Evolutionary conservation across 306 rosid genomes (phyloP), one percentile per base, ranked within the genome.

Genomic region (Rosa persica): DNA sequence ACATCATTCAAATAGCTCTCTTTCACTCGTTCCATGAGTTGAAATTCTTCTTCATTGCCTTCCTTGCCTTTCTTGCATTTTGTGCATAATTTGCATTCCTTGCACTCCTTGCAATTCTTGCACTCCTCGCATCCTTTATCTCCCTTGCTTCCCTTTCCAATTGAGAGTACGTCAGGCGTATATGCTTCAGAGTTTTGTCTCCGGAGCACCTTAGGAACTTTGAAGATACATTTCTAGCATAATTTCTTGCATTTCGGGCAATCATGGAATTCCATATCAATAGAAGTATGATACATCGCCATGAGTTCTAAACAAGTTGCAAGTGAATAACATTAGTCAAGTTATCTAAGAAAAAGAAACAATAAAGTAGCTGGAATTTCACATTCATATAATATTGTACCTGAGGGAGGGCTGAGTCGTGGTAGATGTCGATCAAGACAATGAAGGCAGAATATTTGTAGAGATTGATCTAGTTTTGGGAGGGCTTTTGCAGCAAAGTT

Each of bases 171-270:
- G 17, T 78, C 43, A 0, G 80, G 79, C 1, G 10, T n/a, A 12
- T 58, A 67, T 19, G 79, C 76, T 11, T 44, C 22, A 6, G 9
- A 12, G 15, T 60, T 78, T 16, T 44, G 42, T 9, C 73, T 12
- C 3, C 9, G 16, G 40, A 78, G 72, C 30, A 78, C 46, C 22
- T 9, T 6, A 4, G 76, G 85, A 16, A 54, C 55, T 69, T 5
- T 73, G 77, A 78, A 82, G 58, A 78, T 82, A 61, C 82, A 66
- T 64, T 64, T 34, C 43, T 30, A 30, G 42, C 36, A 58, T 11
- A 12, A 7, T 20, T 58, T 61, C 67, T 61, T 30, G 20, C 67
- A 30, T 22, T 27, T 62, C 39, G 15, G 27, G 40, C 40, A 12
- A 30, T 62, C 67, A 62, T 27, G 16, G 66, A 60, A 23, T 23